These are phyloP conservation scores for Lepidium didymum DNA, from an alignment of 345 rosid genomes.

Conservation along the genomic window DNA sequence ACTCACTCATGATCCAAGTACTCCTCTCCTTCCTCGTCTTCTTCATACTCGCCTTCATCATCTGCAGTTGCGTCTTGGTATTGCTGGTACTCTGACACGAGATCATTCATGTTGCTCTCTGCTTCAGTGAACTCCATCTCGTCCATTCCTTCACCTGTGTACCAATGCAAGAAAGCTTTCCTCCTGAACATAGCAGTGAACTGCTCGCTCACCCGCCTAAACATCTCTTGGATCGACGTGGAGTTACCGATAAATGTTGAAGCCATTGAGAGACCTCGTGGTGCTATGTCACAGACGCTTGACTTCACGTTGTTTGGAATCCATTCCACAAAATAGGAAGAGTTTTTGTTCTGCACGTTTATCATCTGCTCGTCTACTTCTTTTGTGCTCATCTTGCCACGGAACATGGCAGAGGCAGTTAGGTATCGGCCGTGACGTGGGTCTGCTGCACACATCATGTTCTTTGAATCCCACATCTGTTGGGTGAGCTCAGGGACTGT, in stretches of 20 bases:
- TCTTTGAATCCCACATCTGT: slow-evolving; percentile 86
- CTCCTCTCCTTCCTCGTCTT: slow-evolving; percentile 48
- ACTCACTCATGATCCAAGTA: slow-evolving; percentile 19
- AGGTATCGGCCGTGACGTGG: slow-evolving; percentile 69
- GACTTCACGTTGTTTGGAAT: slow-evolving; percentile 81
- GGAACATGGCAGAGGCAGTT: slow-evolving; percentile 78
- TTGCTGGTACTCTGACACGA: slow-evolving; percentile 76
- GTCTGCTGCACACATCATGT: slow-evolving; percentile 80
- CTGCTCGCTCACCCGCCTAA: slow-evolving; percentile 75
- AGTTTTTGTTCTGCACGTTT: slow-evolving; percentile 78
- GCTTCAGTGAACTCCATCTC: slow-evolving; percentile 87
- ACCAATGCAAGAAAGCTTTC: slow-evolving; percentile 89
- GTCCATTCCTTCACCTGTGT: slow-evolving; percentile 81
- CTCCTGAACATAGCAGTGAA: slow-evolving; percentile 90
- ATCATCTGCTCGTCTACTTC: slow-evolving; percentile 87
- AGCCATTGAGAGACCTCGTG: slow-evolving; percentile 71
- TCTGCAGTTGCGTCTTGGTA: slow-evolving; percentile 83
- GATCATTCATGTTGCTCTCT: slow-evolving; percentile 76
- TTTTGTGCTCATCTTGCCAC: slow-evolving; percentile 82
- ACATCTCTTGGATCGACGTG: slow-evolving; percentile 80
- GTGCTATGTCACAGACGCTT: slow-evolving; percentile 78
- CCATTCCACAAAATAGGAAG: slow-evolving; percentile 81
- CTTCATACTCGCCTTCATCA: slow-evolving; percentile 63
- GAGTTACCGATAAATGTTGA: slow-evolving; percentile 74
- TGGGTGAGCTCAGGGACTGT: slow-evolving; percentile 79